Percentiles rank a stretch among this genome's conserved stretches.
These are phyloP conservation scores for Acaromyces ingoldii DNA, from an alignment of 1,284 basidiomycete genomes.

Conservation along the genomic window DNA sequence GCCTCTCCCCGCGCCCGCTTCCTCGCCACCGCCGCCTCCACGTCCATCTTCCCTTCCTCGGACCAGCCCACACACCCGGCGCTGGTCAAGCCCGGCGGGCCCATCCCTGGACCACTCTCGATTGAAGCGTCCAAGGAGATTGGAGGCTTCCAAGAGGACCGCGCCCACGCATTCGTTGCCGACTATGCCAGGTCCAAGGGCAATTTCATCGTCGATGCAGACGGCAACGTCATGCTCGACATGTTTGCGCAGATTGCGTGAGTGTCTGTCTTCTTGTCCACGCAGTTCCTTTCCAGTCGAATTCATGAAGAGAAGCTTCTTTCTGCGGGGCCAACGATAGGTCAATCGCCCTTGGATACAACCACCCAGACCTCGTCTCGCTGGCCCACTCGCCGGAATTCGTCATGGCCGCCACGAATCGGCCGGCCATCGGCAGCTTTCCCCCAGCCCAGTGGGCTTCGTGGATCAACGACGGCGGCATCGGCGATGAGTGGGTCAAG, in stretches of 20 bases:
- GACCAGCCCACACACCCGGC: constrained; percentile 38
- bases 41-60: constrained; percentile 38
- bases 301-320: neutral
- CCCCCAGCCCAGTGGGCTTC: constrained; percentile 55
- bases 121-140: constrained; percentile 44
- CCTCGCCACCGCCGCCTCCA: constrained; percentile 10
- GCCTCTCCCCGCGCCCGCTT: no score
- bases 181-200: constrained; percentile 51
- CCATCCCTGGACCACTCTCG: constrained; percentile 50
- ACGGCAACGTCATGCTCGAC: constrained; percentile 58
- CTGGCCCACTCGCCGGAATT: constrained; percentile 52
- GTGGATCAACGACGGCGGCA: constrained; percentile 54
- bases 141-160: constrained; percentile 52
- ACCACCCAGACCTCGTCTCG: constrained; percentile 54
- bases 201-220: constrained; percentile 57
- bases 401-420: constrained; percentile 53
- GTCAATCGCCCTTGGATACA: constrained; percentile 53
- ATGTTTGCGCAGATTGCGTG: constrained; percentile 57
- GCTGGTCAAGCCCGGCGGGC: constrained; percentile 24
- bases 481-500: constrained; percentile 53
- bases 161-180: constrained; percentile 53
- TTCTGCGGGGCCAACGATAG: neutral
- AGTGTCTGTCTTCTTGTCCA: constrained; percentile 42
- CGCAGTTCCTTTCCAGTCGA: neutral
- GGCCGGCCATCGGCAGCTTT: constrained; percentile 59